Evolutionary conservation across 2,329 filamentous ascomycete species (phyloP).

Genomic region (Ophiostoma himal-ulmi): DNA sequence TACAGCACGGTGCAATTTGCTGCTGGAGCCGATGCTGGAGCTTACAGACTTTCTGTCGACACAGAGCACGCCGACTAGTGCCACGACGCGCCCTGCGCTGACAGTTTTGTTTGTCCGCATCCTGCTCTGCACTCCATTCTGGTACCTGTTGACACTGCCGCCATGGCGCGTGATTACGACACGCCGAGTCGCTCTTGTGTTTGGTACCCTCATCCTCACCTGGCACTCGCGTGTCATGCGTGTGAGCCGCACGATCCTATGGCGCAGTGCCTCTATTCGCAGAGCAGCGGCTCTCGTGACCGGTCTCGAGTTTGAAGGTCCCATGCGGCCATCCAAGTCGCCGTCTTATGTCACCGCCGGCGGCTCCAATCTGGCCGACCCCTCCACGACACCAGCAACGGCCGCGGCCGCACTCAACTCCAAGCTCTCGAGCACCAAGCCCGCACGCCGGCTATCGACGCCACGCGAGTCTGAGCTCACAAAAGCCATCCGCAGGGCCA

Average conservation of each 20-base stretch:
- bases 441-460: conserved; percentile 31
- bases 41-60: conserved; percentile 92
- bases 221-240: conserved; percentile 88
- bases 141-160: conserved; percentile 71
- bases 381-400: conserved; percentile 24
- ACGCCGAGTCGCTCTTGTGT: conserved; percentile 71
- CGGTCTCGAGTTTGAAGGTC: conserved; percentile 65
- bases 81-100: conserved; percentile 82
- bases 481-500: conserved; percentile 37
- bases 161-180: conserved; percentile 82
- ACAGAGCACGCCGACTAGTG: conserved; percentile 81
- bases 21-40: conserved; percentile 81
- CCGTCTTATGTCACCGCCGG: conserved; percentile 29
- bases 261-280: conserved; percentile 76
- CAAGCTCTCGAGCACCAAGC: conserved; percentile 29
- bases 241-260: conserved; percentile 79
- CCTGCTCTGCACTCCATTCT: conserved; percentile 78
- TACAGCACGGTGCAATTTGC: conserved; percentile 83
- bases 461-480: conserved; percentile 44
- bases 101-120: conserved; percentile 87
- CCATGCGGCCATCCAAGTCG: conserved; percentile 32
- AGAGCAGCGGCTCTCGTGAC: conserved; percentile 66
- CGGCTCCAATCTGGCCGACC: conserved; percentile 27
- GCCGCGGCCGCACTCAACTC: conserved; percentile 25
- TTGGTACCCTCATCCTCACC: conserved; percentile 80